A percentile compares a stretch with the other conserved stretches of the same genome.
Conservation (phyloP, 2,329 filamentous ascomycete genomes). For the Colletotrichum tanaceti region DNA sequence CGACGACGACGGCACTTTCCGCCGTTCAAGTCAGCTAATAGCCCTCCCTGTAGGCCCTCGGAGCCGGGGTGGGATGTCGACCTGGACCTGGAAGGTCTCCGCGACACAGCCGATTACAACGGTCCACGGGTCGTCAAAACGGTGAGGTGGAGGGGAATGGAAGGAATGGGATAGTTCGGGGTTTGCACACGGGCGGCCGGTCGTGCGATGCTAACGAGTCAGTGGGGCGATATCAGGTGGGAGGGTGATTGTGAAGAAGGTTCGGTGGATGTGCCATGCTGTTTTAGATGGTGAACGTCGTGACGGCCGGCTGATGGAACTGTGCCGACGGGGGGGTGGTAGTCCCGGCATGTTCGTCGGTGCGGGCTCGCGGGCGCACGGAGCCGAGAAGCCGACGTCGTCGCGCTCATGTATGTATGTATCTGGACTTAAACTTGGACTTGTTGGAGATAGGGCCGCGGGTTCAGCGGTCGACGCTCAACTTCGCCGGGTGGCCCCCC, state of each 20-base stretch:
- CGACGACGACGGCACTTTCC: constrained; percentile 18
- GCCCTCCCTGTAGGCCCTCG: constrained; percentile 6
- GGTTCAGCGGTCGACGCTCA: not conserved
- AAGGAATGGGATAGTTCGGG: not conserved
- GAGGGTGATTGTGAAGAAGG: not conserved
- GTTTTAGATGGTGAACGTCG: constrained; percentile 14
- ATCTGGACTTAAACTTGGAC: not conserved
- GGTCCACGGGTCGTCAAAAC: constrained; percentile 31
- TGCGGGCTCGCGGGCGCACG: not conserved
- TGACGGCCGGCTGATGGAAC: constrained; percentile 22
- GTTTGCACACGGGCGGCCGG: not conserved
- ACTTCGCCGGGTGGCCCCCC: constrained; percentile 13
- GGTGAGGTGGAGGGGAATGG: constrained; percentile 17
- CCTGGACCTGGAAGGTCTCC: constrained; percentile 29
- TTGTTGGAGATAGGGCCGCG: constrained; percentile 7
- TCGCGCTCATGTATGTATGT: constrained; percentile 17
- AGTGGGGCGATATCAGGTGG: constrained; percentile 29
- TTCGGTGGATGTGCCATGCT: not conserved
- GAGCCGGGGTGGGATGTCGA: constrained; percentile 15
- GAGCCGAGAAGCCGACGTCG: constrained; percentile 7
- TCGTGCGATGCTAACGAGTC: constrained; percentile 36
- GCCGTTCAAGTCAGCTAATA: constrained; percentile 12
- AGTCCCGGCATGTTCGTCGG: constrained; percentile 4
- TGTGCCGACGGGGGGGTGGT: not conserved
- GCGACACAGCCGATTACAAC: constrained; percentile 25